A percentile compares a stretch with the other conserved stretches of the same genome.
These are phyloP conservation scores for Lentinula boryana DNA, from an alignment of 768 basidiomycete species.

Conservation along the genomic window DNA sequence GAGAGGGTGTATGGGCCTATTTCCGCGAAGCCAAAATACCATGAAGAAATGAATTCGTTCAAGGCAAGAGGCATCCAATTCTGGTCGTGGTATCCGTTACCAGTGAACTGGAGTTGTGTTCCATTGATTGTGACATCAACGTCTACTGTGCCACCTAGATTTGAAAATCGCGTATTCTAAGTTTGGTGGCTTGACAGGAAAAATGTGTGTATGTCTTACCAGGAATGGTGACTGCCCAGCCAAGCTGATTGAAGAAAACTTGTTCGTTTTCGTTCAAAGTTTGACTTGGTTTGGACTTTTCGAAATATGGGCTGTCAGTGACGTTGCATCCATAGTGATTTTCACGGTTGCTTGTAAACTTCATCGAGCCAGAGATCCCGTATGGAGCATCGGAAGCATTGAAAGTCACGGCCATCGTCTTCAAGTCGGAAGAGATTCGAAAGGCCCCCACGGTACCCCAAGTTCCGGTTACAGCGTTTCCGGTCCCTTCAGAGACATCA, in stretches of 20 bases:
- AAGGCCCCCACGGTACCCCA: slow-evolving; percentile 14
- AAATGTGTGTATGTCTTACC: slow-evolving; percentile 4
- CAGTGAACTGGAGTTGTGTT: slow-evolving; percentile 13
- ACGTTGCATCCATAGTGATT: slow-evolving; percentile 18
- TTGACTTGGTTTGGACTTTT: slow-evolving; percentile 1
- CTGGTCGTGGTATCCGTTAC: slow-evolving; percentile 18
- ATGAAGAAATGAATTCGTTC: slow-evolving; percentile 13
- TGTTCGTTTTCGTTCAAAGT: slow-evolving; percentile 11
- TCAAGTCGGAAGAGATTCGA: slow-evolving; percentile 11
- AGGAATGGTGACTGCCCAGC: slow-evolving; percentile 17
- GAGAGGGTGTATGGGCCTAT: slow-evolving; percentile 17
- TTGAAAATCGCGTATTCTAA: neutral
- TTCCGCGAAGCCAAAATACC: slow-evolving; percentile 16
- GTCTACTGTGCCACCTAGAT: slow-evolving; percentile 9
- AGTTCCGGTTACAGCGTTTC: slow-evolving; percentile 10
- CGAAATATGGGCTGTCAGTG: slow-evolving; percentile 15
- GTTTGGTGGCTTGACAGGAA: neutral
- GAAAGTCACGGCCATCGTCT: slow-evolving; percentile 12
- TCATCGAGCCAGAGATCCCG: slow-evolving; percentile 11
- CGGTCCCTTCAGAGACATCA: slow-evolving; percentile 9
- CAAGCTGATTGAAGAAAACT: slow-evolving; percentile 15
- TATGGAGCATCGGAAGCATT: slow-evolving; percentile 10
- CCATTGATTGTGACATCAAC: slow-evolving; percentile 15
- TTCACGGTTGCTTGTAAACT: slow-evolving; percentile 10
- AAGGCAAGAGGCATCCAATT: slow-evolving; percentile 16